A percentile compares a stretch with the other conserved stretches of the same genome.
Conservation (phyloP, 441 rosid species). For the Gossypium davidsonii region DNA sequence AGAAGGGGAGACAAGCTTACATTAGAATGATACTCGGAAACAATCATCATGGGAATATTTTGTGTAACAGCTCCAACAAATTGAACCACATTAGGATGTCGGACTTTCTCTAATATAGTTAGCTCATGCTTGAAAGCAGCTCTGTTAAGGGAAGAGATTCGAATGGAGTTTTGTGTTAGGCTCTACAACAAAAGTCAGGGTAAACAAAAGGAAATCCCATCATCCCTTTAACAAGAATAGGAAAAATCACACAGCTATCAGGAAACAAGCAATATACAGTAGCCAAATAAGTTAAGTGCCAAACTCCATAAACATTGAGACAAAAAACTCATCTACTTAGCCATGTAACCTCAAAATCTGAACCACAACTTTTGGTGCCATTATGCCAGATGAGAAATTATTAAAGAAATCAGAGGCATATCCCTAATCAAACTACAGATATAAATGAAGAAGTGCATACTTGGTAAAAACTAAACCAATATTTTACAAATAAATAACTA, state of each 20-base stretch:
- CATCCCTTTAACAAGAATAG: neutral
- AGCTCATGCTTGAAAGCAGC: conserved; percentile 83
- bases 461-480: too few species aligned
- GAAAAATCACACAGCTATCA: neutral
- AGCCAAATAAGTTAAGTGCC: neutral
- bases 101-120: conserved; percentile 72
- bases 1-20: conserved; percentile 37
- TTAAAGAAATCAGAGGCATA: too few species aligned
- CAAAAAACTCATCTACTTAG: neutral
- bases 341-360: neutral
- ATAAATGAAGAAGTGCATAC: too few species aligned
- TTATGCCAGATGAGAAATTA: neutral
- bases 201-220: too few species aligned
- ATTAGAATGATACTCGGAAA: conserved; percentile 73
- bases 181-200: neutral
- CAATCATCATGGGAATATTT: conserved; percentile 94
- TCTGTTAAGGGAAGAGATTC: conserved; percentile 35
- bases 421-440: too few species aligned
- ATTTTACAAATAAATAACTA: too few species aligned
- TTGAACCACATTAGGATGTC: conserved; percentile 95
- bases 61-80: conserved; percentile 99
- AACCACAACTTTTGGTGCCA: neutral
- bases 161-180: neutral
- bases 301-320: neutral
- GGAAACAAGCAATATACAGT: neutral